Evolutionary conservation across 2,329 filamentous ascomycete genomes (phyloP).

Genomic region (Chalaropsis ovoidea): DNA sequence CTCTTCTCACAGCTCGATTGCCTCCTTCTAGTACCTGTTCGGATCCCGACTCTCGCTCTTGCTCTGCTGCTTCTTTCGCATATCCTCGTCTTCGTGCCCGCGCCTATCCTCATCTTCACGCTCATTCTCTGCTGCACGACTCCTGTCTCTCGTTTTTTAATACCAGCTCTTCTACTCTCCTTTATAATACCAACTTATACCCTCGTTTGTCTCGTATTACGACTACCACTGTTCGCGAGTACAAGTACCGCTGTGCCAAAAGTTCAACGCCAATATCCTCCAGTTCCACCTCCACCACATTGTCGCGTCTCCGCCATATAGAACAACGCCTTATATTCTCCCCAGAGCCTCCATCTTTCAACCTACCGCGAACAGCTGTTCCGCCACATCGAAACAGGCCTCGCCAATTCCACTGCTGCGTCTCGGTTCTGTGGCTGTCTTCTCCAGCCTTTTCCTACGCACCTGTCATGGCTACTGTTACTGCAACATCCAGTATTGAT

Average conservation of each 20-base stretch:
- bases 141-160: conserved; percentile 19
- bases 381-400: neutral
- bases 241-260: neutral
- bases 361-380: neutral
- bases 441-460: conserved; percentile 12
- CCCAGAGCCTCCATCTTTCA: conserved; percentile 1
- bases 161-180: conserved; percentile 16
- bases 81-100: neutral
- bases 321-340: neutral
- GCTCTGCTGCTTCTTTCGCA: neutral
- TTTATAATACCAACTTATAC: conserved; percentile 10
- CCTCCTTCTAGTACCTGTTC: neutral
- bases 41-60: neutral
- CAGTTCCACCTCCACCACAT: neutral
- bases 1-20: neutral
- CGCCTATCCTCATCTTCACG: conserved; percentile 12
- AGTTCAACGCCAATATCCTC: neutral
- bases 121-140: conserved; percentile 4
- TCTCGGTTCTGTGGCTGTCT: neutral
- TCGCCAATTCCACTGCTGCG: neutral
- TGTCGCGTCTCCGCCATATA: conserved; percentile 5
- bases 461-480: conserved; percentile 22
- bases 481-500: conserved; percentile 18
- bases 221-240: neutral
- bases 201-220: conserved; percentile 21